Conservation (phyloP, 2,329 filamentous ascomycete species). For the Xylariales sp. region DNA sequence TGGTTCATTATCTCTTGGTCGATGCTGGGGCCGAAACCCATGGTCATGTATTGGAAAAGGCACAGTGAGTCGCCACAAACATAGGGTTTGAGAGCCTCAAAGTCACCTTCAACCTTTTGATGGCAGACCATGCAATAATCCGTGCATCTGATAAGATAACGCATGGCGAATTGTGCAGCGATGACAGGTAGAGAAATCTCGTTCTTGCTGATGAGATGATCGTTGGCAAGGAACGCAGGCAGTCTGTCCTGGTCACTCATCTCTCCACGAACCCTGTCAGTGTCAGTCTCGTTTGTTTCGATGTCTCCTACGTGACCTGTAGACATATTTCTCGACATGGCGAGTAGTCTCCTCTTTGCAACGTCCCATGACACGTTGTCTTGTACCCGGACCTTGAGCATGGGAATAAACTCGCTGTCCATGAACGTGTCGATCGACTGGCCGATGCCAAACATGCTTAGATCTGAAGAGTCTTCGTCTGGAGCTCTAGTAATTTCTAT, state of each 20-base stretch:
- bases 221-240: slow-evolving; percentile 21
- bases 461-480: slow-evolving; percentile 20
- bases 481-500: background rate
- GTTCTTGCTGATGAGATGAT: slow-evolving; percentile 26
- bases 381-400: slow-evolving; percentile 55
- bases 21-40: slow-evolving; percentile 81
- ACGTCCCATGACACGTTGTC: slow-evolving; percentile 60
- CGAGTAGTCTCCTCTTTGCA: slow-evolving; percentile 44
- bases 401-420: slow-evolving; percentile 55
- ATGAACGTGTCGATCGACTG: slow-evolving; percentile 65
- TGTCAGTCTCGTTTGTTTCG: background rate
- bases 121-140: slow-evolving; percentile 88
- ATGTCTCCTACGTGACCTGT: no score
- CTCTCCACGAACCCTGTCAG: background rate
- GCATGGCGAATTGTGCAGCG: slow-evolving; percentile 70
- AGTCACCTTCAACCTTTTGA: slow-evolving; percentile 56
- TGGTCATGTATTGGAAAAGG: slow-evolving; percentile 79
- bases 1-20: slow-evolving; percentile 79
- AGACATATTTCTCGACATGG: background rate
- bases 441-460: slow-evolving; percentile 65
- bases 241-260: slow-evolving; percentile 13
- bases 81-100: slow-evolving; percentile 70
- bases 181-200: slow-evolving; percentile 48
- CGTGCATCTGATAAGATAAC: slow-evolving; percentile 74
- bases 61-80: slow-evolving; percentile 75